Base-by-base conservation (phyloP, 805 yeast species). In the Nematodospora valgi region DNA sequence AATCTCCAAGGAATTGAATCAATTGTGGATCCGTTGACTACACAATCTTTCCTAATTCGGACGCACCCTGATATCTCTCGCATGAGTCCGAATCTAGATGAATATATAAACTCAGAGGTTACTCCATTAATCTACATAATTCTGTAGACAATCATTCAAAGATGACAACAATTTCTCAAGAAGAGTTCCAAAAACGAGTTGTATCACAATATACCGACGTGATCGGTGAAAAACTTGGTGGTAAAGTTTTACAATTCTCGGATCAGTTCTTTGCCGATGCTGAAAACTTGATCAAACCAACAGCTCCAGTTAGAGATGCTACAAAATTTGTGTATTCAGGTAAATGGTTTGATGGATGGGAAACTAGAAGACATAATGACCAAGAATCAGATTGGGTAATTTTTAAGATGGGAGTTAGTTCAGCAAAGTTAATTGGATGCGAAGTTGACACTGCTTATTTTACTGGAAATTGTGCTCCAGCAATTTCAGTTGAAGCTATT, bases 261-360 rank as follows among this genome's bases (percentile, higher is more conserved):
- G 96, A 91, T 56, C 95, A 91, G 62, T 91, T 94, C 93, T 91
- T 91, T 63, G 98, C 97, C 1, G 91, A 78, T 27, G 98, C 98
- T 5, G 76, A 72, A 21, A 91, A 91, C 62, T 71, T 91, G 50
- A 80, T 88, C 56, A 80, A 85, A 53, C 89, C 96, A 24, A 72
- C 71, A 30, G 73, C 81, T 3, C 95, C 97, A 2, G 74, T 86
- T 38, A 70, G 94, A 52, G 95, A 87, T 49, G 82, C 84, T 8
- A 82, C 88, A 19, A 72, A 75, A 49, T 89, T 87, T 58, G 77
- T 81, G 2, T 83, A 75, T 40, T 76, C 89, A 3, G 98, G 98
- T 34, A 96, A 96, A 4, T 91, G 97, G 96, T 91, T 86, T 56
- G 98, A 91, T 48, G 98, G 98, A 15, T 91, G 98, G 98, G 98